Conservation (phyloP, 371 early-diverging fungal genomes). For the Apophysomyces variabilis region DNA sequence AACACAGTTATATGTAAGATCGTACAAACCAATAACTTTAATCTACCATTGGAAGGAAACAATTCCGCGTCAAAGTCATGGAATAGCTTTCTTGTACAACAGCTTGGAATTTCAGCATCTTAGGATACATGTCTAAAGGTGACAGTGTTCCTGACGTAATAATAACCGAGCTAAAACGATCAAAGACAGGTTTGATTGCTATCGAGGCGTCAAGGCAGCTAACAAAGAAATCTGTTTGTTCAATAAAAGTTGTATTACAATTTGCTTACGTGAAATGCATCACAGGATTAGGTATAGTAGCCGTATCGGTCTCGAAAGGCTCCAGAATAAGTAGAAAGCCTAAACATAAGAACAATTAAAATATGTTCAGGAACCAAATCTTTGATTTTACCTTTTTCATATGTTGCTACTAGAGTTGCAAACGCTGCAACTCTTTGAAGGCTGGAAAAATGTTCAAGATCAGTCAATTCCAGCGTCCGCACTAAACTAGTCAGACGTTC, state of each 20-base stretch:
- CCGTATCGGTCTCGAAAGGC: conserved; percentile 95
- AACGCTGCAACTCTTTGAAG: conserved; percentile 92
- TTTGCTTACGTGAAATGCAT: conserved; percentile 82
- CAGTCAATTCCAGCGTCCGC: conserved; percentile 88
- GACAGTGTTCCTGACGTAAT: conserved; percentile 99
- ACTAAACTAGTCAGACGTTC: conserved; percentile 92
- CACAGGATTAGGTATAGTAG: conserved; percentile 94
- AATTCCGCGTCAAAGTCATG: conserved; percentile 92
- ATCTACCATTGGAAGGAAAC: conserved; percentile 92
- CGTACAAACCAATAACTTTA: neutral
- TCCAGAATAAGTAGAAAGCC: conserved; percentile 98
- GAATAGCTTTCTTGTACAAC: conserved; percentile 91
- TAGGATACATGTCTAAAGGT: conserved; percentile 99
- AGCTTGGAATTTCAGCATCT: conserved; percentile 90
- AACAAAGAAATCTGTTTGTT: neutral
- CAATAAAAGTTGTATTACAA: neutral
- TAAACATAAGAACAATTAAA: conserved; percentile 14
- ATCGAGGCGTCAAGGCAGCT: conserved; percentile 98
- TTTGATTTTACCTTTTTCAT: conserved; percentile 78
- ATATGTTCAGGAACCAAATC: neutral
- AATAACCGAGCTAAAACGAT: conserved; percentile 95
- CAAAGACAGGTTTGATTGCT: conserved; percentile 97
- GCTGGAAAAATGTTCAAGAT: conserved; percentile 86
- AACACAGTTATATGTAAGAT: neutral
- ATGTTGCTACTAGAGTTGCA: conserved; percentile 96